Evolutionary conservation across 768 basidiomycete species (phyloP).

Genomic region (Lactarius vividus): DNA sequence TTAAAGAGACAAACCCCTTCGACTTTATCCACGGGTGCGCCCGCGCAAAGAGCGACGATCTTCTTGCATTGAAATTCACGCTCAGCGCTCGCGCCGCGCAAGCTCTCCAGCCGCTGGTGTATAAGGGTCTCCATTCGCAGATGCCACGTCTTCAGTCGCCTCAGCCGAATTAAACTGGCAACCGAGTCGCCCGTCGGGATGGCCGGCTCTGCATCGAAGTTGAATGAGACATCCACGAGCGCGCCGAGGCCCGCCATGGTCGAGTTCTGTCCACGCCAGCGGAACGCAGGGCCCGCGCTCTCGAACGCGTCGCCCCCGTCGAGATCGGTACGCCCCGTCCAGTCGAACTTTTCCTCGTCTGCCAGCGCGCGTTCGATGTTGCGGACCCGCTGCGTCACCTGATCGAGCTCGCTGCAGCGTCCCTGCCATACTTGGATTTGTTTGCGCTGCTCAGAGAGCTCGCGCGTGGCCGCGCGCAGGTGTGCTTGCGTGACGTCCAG

Average conservation of each 20-base stretch:
- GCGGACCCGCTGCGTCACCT: conserved; percentile 71
- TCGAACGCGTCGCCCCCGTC: conserved; percentile 40
- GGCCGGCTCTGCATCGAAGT: conserved; percentile 70
- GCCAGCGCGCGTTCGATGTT: conserved; percentile 79
- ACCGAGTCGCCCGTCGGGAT: conserved; percentile 58
- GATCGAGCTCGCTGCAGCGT: conserved; percentile 75
- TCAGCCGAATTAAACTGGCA: conserved; percentile 63
- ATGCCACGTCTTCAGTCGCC: conserved; percentile 84
- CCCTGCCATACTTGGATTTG: conserved; percentile 76
- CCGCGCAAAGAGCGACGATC: conserved; percentile 86
- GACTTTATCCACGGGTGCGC: conserved; percentile 82
- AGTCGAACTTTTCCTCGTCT: conserved; percentile 83
- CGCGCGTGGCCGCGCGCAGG: conserved; percentile 84
- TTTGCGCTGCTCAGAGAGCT: conserved; percentile 86
- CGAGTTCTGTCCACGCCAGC: conserved; percentile 61
- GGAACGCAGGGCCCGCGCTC: conserved; percentile 62
- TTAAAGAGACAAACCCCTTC: conserved; percentile 64
- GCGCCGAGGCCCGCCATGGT: conserved; percentile 65
- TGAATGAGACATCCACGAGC: conserved; percentile 59
- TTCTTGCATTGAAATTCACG: conserved; percentile 91
- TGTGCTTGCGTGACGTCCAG: conserved; percentile 87
- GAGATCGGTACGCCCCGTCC: conserved; percentile 70
- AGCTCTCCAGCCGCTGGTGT: conserved; percentile 58
- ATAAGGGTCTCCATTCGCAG: conserved; percentile 72
- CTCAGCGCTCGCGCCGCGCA: conserved; percentile 81